Base-by-base conservation (phyloP, 106 monocot genomes). In the Allium cepa region DNA sequence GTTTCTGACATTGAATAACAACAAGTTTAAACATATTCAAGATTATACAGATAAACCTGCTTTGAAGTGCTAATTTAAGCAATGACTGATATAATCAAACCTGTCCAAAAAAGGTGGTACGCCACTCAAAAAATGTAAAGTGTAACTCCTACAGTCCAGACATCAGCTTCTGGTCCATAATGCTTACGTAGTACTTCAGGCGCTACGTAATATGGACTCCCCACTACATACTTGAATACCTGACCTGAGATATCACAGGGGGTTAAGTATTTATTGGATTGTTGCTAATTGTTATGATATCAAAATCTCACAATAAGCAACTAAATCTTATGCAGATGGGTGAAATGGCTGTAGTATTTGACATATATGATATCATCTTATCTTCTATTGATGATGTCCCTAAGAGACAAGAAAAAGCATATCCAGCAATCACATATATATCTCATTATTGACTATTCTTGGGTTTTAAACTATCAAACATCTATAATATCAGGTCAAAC, bases 201-300 rank as follows among this genome's bases (percentile, higher is more conserved):
- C 67, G 89, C 89, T 71, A 90, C 89, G 73, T 90, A 90, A 64
- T 90, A 90, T 13, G 89, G 85, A 59, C 89, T 90, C 14, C 89
- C 89, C n/a, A 90, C 89, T 7, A 90, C 85, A 64, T 90, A 85
- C 16, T 74, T 78, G 56, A 90, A 85, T 17, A 80, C 48, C 53
- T 90, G 79, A 11, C 85, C 89, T 90, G 79, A 50, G 61, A 45
- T 47, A 59, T 13, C n/a, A n/a, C n/a, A 5, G 4, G n/a, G 56
- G 4, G 56, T 2, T 1, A 56, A 56, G n/a, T 56, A 5, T 3
- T 56, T 1, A 56, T n/a, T 56, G n/a, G n/a, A n/a, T n/a, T n/a
- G n/a, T n/a, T 4, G 4, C 36, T 56, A 5, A 36, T 36, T 36
- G 36, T 36, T 36, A 36, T 36, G 1, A 36, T 36, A 36, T 4